Percentiles rank a stretch among this genome's conserved stretches.
These are phyloP conservation scores for Apiospora koreana DNA, from an alignment of 2,329 filamentous ascomycete species.

Conservation along the genomic window DNA sequence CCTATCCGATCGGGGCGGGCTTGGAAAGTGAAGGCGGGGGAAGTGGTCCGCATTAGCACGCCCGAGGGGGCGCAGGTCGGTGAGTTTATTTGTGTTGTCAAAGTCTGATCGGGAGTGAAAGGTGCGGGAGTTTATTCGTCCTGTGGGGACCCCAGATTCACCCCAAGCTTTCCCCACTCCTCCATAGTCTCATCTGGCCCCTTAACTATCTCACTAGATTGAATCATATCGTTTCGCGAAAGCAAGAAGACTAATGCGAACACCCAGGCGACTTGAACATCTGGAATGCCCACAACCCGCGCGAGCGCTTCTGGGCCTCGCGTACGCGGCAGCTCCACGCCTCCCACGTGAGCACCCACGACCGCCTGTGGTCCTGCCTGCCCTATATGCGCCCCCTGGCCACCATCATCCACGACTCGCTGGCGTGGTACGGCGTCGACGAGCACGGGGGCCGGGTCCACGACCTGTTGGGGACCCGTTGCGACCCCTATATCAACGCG, in stretches of 20 bases:
- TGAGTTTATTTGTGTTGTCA: too few species aligned
- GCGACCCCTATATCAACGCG: slow-evolving; percentile 81
- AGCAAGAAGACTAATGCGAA: not conserved
- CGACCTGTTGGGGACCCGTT: slow-evolving; percentile 79
- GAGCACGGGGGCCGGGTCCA: slow-evolving; percentile 69
- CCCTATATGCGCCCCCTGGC: slow-evolving; percentile 76
- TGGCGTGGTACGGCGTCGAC: slow-evolving; percentile 62
- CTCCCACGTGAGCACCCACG: slow-evolving; percentile 69
- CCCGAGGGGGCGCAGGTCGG: slow-evolving; percentile 76
- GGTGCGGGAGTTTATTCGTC: slow-evolving; percentile 20
- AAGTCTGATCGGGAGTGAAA: too few species aligned
- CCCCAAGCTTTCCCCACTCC: not conserved
- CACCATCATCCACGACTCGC: slow-evolving; percentile 70
- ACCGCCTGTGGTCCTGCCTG: slow-evolving; percentile 76
- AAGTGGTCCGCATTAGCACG: slow-evolving; percentile 72
- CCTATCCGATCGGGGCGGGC: slow-evolving; percentile 74
- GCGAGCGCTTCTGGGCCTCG: slow-evolving; percentile 80
- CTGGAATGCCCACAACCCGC: slow-evolving; percentile 75
- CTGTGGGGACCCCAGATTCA: not conserved
- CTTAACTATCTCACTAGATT: too few species aligned
- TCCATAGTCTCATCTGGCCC: too few species aligned
- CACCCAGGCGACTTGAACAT: slow-evolving; percentile 72
- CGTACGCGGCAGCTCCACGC: slow-evolving; percentile 78
- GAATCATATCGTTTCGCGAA: too few species aligned
- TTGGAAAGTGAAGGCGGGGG: slow-evolving; percentile 69